Conservation (phyloP, 805 yeast species). For the Scheffersomyces lignosus region DNA sequence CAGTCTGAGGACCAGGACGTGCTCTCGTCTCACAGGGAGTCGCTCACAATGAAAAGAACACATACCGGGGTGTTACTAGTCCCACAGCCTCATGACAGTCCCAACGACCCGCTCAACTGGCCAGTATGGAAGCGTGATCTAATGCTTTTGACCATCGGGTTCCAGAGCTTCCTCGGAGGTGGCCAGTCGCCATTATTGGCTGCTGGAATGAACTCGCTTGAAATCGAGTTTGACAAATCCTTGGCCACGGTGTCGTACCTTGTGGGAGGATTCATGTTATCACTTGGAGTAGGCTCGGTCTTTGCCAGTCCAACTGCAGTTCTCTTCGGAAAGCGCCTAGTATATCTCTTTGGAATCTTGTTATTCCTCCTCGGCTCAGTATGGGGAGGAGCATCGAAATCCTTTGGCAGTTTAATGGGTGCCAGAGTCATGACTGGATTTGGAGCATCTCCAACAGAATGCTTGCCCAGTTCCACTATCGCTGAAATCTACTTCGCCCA, state of each 20-base stretch:
- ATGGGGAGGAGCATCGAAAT: constrained; percentile 59
- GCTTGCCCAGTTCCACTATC: constrained; percentile 58
- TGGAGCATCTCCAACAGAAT: constrained; percentile 62
- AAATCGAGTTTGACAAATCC: constrained; percentile 64
- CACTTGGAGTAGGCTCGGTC: constrained; percentile 62
- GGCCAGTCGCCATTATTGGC: constrained; percentile 71
- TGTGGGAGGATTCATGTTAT: constrained; percentile 79
- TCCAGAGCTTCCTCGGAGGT: constrained; percentile 60
- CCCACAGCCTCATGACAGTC: constrained; percentile 64
- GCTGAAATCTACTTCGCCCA: constrained; percentile 63
- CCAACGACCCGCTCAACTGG: constrained; percentile 69
- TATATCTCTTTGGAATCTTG: constrained; percentile 60
- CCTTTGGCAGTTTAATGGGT: constrained; percentile 53
- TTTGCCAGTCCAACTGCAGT: constrained; percentile 68
- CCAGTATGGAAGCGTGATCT: constrained; percentile 51
- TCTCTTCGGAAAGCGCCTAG: constrained; percentile 65
- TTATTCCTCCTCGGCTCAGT: constrained; percentile 63
- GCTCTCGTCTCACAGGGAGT: constrained; percentile 7
- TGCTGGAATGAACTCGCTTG: constrained; percentile 78
- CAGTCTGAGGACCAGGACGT: neutral
- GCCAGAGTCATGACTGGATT: constrained; percentile 60
- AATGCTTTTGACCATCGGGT: constrained; percentile 52
- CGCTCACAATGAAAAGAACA: constrained; percentile 41
- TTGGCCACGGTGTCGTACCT: constrained; percentile 63
- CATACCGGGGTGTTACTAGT: constrained; percentile 49